Base-by-base conservation (phyloP, 2,329 filamentous ascomycete species). In the Alternaria burnsii region DNA sequence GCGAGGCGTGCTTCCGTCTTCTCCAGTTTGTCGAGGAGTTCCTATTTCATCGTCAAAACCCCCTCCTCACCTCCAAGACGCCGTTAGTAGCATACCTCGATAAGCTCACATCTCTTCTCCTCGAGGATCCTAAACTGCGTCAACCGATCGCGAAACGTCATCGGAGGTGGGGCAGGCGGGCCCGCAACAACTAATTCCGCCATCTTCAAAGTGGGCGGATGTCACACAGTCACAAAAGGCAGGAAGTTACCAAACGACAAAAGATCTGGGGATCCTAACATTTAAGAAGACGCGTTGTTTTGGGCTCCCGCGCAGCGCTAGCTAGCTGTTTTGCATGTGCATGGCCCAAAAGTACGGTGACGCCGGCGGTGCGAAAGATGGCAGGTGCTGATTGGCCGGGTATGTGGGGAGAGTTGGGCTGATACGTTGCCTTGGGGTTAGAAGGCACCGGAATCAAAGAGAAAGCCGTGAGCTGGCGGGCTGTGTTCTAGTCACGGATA, bases 21-120 rank as follows among this genome's bases (percentile, higher is more conserved):
- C 55, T 78, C 76, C 28, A 78, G 73, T 52, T 77, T 78, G 42
- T 76, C 75, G 1, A 78, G 62, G 28, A 78, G 62, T 68, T 78
- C 76, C 76, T 77, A 54, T 11, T 20, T 24, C 10, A 34, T 12
- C 12, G 54, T 61, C 30, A 61, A 43, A 20, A 43, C 5, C 20
- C n/a, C 24, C 12, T 16, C 30, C 10, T 43, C 20, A 7, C 4
- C 8, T 16, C 14, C 34, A 38, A 6, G 32, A 36, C 16, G 30
- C 10, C 5, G 10, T 3, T n/a, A 50, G 5, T n/a, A 42, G 30
- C 53, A 22, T 62, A 78, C 76, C 65, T 78, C 76, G 5, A 78
- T 78, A 50, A 78, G 59, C 62, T 77, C 75, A 43, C 69, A 64
- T 42, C 76, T 72, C 62, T 74, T 78, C 66, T 78, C 76, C 40